Conservation (phyloP, 2,329 filamentous ascomycete genomes). For the Penicillium italicum region DNA sequence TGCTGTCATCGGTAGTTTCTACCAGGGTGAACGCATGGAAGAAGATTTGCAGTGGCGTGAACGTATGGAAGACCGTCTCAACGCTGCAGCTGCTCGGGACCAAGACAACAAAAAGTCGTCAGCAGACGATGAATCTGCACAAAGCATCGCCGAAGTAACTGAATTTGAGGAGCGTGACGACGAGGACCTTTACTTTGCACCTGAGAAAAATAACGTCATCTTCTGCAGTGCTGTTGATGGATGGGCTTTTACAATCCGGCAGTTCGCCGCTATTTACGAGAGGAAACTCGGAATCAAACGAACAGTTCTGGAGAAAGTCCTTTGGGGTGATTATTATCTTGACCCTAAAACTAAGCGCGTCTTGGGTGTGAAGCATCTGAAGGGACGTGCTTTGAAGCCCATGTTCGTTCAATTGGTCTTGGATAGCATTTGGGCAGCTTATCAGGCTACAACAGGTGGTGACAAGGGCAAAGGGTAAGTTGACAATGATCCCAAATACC, state of each 20-base stretch:
- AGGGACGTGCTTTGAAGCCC: constrained; percentile 84
- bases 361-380: constrained; percentile 84
- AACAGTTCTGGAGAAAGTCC: constrained; percentile 79
- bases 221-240: constrained; percentile 97
- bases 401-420: constrained; percentile 97
- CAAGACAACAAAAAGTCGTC: constrained; percentile 42
- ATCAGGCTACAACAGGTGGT: constrained; percentile 81
- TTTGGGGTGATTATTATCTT: constrained; percentile 96
- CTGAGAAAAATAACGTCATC: constrained; percentile 98
- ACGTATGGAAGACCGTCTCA: constrained; percentile 80
- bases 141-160: constrained; percentile 48
- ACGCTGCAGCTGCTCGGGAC: constrained; percentile 64
- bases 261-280: constrained; percentile 91
- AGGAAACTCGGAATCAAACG: constrained; percentile 96
- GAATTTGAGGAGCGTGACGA: constrained; percentile 89
- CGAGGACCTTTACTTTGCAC: constrained; percentile 95
- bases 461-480: constrained; percentile 74
- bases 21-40: constrained; percentile 97
- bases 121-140: constrained; percentile 47
- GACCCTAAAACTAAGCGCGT: constrained; percentile 97
- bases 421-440: constrained; percentile 94
- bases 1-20: constrained; percentile 94
- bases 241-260: constrained; percentile 96
- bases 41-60: constrained; percentile 96
- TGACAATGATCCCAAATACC: constrained; percentile 19